Conservation (phyloP, 2,329 filamentous ascomycete species). For the Colletotrichum siamense region DNA sequence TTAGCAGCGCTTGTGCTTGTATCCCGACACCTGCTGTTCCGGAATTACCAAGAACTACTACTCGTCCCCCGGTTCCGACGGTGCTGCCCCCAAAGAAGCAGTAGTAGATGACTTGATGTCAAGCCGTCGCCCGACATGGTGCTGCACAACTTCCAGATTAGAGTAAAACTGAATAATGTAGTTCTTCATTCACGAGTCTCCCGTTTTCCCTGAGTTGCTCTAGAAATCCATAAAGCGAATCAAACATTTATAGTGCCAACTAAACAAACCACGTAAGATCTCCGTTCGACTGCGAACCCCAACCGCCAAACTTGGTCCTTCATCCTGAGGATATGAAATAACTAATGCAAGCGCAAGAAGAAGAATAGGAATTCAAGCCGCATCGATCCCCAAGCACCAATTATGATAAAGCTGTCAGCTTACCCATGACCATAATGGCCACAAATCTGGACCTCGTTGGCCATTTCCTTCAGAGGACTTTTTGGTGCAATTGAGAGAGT, state of each 20-base stretch:
- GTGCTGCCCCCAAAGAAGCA: conserved; percentile 22
- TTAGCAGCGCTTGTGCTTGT: conserved; percentile 27
- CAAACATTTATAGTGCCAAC: not conserved
- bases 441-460: not conserved
- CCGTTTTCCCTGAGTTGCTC: not conserved
- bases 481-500: not conserved
- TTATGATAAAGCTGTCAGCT: not conserved
- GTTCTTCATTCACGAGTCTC: not conserved
- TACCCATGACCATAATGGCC: not conserved
- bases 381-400: not conserved
- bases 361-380: not conserved
- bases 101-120: not conserved
- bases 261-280: not conserved
- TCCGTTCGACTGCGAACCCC: not conserved
- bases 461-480: not conserved
- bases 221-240: not conserved
- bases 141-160: not conserved
- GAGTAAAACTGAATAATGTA: not conserved
- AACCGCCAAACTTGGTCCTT: not conserved
- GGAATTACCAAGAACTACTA: conserved; percentile 28
- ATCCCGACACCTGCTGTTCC: conserved; percentile 26
- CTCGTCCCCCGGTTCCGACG: conserved; percentile 25
- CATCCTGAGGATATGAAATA: not conserved
- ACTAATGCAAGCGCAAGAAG: not conserved
- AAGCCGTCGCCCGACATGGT: not conserved